Percentiles rank a stretch among this genome's conserved stretches.
Evolutionary conservation across 441 rosid genomes (phyloP).

Genomic region (Populus hybrid): DNA sequence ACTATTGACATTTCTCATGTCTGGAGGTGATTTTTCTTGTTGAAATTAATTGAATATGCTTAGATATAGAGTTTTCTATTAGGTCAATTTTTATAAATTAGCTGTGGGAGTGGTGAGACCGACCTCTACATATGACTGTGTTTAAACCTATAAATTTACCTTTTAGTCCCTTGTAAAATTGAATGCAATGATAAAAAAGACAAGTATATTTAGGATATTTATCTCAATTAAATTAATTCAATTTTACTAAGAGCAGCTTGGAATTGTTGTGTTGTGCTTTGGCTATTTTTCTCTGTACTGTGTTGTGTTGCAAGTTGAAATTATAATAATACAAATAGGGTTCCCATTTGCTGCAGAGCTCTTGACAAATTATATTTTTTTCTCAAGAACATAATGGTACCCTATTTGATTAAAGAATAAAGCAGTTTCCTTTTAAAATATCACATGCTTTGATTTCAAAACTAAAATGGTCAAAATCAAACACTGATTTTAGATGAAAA

Average conservation of each 20-base stretch:
- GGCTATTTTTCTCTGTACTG: not conserved
- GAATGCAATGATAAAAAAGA: not conserved
- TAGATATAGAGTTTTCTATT: not conserved
- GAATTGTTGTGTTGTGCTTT: not conserved
- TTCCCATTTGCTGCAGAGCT: not conserved
- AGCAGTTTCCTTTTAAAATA: not conserved
- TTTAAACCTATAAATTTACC: not conserved
- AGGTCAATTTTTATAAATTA: not conserved
- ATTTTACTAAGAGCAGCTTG: not conserved
- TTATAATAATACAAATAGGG: not conserved
- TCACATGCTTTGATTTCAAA: not conserved
- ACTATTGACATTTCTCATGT: not conserved
- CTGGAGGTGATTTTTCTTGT: not conserved
- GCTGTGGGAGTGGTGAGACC: not conserved
- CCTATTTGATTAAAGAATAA: not conserved
- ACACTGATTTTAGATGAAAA: not conserved
- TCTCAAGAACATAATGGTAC: not conserved
- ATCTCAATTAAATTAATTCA: not conserved
- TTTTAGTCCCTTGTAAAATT: not conserved
- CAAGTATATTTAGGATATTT: not conserved
- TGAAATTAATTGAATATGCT: not conserved
- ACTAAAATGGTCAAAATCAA: not conserved
- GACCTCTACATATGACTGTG: not conserved
- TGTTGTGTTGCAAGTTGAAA: not conserved
- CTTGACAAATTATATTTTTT: not conserved